Base-by-base conservation (phyloP, 495 filamentous ascomycete genomes). In the Penicillium canariense region DNA sequence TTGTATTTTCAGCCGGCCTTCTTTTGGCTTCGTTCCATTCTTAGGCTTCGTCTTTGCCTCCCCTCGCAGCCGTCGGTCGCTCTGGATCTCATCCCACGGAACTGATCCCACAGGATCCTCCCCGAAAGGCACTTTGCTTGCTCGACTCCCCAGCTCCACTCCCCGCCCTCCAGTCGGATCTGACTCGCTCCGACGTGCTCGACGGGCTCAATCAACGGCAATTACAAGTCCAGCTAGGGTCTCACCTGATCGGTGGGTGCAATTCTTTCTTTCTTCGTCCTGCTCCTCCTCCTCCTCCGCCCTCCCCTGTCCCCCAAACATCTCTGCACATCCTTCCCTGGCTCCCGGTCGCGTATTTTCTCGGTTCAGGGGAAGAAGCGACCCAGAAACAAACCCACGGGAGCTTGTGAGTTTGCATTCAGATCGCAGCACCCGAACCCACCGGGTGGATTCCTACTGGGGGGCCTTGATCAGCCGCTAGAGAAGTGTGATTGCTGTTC, bases 401-500 rank as follows among this genome's bases (percentile, higher is more conserved):
- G 43, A 46, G 43, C 32, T 56, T 52, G 38, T 49, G 49, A 58
- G 30, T 44, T 54, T 20, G 50, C 55, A 32, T 55, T 53, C 62
- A 51, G 48, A 56, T 50, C 53, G 50, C 35, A 42, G 26, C 36
- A 50, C 31, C 43, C 31, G 35, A 65, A 53, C 45, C 62, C 62
- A 60, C 62, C 44, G 15, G 55, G 64, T 65, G 62, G 65, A 60
- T 65, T 65, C 65, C 47, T 51, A 38, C 44, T 52, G 61, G 58
- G 20, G 46, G 25, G 31, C 38, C 57, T 52, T 58, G 61, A 67
- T 67, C 56, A 45, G 61, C 64, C 64, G 65, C 65, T 60, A 67
- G 27, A 55, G 57, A 55, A 55, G 49, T 36, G 54, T 61, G 40
- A 46, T 20, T 46, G 8, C 11, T 46, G 43, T 54, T 55, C 35